phyloP scores from a whole-genome alignment of 176 grass and related monocot genomes.

The Echinochloa phyllopogon region DNA sequence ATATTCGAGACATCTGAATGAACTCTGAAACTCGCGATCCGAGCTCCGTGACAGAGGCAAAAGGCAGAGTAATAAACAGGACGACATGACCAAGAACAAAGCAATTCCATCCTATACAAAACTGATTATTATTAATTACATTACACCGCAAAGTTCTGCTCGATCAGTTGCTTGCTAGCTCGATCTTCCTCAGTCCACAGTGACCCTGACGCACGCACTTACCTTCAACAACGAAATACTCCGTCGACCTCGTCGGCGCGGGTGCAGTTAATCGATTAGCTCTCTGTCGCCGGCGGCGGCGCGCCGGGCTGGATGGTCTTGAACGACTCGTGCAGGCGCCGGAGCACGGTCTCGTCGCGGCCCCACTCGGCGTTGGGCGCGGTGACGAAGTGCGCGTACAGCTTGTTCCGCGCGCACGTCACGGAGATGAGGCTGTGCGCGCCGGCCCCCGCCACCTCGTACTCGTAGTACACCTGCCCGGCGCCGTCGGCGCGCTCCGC shows the following conservation, averaged over 20 bases:
- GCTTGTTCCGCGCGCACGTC: slow-evolving; percentile 87
- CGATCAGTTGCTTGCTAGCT: not conserved
- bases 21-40: no score
- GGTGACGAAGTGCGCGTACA: slow-evolving; percentile 87
- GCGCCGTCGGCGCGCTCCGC: slow-evolving; percentile 50
- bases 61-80: not conserved
- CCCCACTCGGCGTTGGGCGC: slow-evolving; percentile 84
- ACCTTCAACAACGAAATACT: not conserved
- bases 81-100: not conserved
- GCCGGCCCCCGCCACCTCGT: slow-evolving; percentile 80
- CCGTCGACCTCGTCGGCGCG: not conserved
- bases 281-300: not conserved
- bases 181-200: not conserved
- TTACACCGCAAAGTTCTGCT: not conserved
- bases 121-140: slow-evolving; percentile 11
- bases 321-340: slow-evolving; percentile 88
- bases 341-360: slow-evolving; percentile 73
- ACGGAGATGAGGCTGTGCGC: slow-evolving; percentile 88
- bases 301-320: slow-evolving; percentile 62
- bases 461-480: slow-evolving; percentile 90
- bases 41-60: not conserved
- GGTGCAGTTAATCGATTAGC: not conserved
- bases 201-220: not conserved
- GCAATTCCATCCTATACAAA: slow-evolving; percentile 44
- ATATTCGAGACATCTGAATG: not conserved